Percentiles rank a stretch among this genome's conserved stretches.
Evolutionary conservation across 345 rosid species (phyloP).

Genomic region (Brassica napus): DNA sequence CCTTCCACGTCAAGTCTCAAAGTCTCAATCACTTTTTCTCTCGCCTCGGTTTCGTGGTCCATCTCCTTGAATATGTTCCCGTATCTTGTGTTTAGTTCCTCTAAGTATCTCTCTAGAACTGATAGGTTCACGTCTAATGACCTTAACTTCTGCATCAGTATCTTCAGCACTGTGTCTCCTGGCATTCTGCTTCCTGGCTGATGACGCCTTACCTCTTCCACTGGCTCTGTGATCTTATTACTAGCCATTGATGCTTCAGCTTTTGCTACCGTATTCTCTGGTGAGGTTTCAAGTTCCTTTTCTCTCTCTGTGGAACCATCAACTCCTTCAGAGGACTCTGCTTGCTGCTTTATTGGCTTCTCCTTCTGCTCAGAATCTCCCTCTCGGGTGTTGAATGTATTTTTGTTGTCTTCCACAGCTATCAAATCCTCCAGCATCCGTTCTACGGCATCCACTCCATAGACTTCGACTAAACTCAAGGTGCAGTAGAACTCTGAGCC

Average conservation of each 20-base stretch:
- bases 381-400: conserved; percentile 38
- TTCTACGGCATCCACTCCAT: conserved; percentile 96
- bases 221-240: conserved; percentile 45
- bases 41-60: conserved; percentile 60
- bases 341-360: conserved; percentile 35
- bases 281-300: conserved; percentile 39
- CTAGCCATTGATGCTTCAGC: conserved; percentile 42
- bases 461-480: conserved; percentile 74
- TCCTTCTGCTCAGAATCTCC: conserved; percentile 50
- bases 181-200: conserved; percentile 88
- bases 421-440: conserved; percentile 92
- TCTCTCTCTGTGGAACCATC: conserved; percentile 41
- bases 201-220: conserved; percentile 67
- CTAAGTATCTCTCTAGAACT: conserved; percentile 82
- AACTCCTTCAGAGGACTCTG: conserved; percentile 44
- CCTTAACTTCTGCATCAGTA: conserved; percentile 90
- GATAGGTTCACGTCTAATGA: conserved; percentile 81
- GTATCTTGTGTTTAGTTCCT: conserved; percentile 74
- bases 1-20: conserved; percentile 54
- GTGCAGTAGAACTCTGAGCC: conserved; percentile 98
- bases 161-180: conserved; percentile 89
- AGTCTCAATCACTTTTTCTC: conserved; percentile 50
- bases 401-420: conserved; percentile 51
- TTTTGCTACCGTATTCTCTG: conserved; percentile 43
- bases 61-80: conserved; percentile 71